Evolutionary conservation across 176 grass and related monocot genomes (phyloP).

Genomic region (Tillandsia fasciculata): DNA sequence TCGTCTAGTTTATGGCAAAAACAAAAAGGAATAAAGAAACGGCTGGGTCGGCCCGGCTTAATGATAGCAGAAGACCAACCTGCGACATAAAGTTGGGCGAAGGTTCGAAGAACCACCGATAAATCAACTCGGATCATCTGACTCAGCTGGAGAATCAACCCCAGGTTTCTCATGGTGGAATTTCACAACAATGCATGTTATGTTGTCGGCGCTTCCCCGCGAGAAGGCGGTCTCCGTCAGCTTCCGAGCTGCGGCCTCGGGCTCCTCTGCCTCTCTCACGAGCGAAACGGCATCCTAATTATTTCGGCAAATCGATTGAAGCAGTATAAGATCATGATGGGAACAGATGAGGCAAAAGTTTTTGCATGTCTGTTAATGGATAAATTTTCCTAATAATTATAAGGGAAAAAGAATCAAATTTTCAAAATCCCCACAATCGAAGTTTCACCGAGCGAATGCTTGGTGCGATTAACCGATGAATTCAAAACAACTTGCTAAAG

Average conservation of each 20-base stretch:
- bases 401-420: too few relatives aligned
- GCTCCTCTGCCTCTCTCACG: conserved; percentile 45
- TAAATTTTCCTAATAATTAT: too few relatives aligned
- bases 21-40: conserved; percentile 24
- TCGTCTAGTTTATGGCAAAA: too few relatives aligned
- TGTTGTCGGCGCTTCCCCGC: conserved; percentile 59
- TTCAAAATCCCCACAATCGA: too few relatives aligned
- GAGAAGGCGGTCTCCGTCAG: conserved; percentile 53
- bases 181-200: conserved; percentile 76
- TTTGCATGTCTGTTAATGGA: too few relatives aligned
- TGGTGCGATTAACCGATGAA: too few relatives aligned
- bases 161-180: conserved; percentile 48
- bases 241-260: conserved; percentile 65
- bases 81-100: too few relatives aligned
- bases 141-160: conserved; percentile 13
- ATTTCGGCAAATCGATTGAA: neutral
- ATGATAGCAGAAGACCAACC: too few relatives aligned
- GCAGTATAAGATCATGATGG: neutral
- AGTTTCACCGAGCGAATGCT: too few relatives aligned
- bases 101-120: neutral
- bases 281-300: conserved; percentile 55
- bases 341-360: neutral
- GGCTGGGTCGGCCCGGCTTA: neutral
- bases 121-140: conserved; percentile 37
- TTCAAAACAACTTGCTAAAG: too few relatives aligned